Evolutionary conservation across 495 filamentous ascomycete species (phyloP).

Genomic region (Saxispiralis lemnorum): DNA sequence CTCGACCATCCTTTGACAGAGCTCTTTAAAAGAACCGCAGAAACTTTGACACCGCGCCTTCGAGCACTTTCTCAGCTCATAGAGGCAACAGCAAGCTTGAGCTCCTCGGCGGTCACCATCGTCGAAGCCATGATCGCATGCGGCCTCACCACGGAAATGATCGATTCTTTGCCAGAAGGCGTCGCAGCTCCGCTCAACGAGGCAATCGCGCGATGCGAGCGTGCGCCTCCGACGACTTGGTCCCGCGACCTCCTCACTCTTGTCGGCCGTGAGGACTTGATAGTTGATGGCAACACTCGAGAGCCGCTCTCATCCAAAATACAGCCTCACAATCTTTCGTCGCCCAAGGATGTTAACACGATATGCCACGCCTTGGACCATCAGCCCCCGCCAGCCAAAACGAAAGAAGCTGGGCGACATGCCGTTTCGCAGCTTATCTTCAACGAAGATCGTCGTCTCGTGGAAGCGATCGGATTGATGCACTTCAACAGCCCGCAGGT

Average conservation of each 20-base stretch:
- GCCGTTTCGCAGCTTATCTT: slow-evolving; percentile 70
- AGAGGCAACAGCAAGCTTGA: slow-evolving; percentile 2
- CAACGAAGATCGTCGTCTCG: slow-evolving; percentile 70
- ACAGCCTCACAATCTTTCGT: slow-evolving; percentile 22
- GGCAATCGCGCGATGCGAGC: slow-evolving; percentile 65
- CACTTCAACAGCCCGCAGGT: slow-evolving; percentile 58
- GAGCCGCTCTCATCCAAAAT: too few species aligned
- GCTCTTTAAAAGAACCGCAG: background rate
- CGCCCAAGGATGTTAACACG: slow-evolving; percentile 46
- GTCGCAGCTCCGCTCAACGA: slow-evolving; percentile 64
- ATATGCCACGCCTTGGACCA: slow-evolving; percentile 42
- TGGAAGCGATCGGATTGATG: slow-evolving; percentile 62
- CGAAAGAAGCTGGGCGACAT: slow-evolving; percentile 24
- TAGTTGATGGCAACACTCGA: slow-evolving; percentile 3
- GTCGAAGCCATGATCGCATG: slow-evolving; percentile 34
- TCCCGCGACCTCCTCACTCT: slow-evolving; percentile 48
- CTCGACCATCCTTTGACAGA: background rate
- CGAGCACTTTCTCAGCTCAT: slow-evolving; percentile 5
- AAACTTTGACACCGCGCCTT: slow-evolving; percentile 2
- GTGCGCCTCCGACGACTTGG: slow-evolving; percentile 64
- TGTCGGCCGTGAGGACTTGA: slow-evolving; percentile 65
- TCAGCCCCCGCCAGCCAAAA: slow-evolving; percentile 5
- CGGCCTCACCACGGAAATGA: slow-evolving; percentile 36
- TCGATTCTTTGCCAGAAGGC: slow-evolving; percentile 73
- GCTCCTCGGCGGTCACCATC: background rate